Evolutionary conservation across 352 stramenopile species (phyloP).

Genomic region (Globisporangium ultimum): DNA sequence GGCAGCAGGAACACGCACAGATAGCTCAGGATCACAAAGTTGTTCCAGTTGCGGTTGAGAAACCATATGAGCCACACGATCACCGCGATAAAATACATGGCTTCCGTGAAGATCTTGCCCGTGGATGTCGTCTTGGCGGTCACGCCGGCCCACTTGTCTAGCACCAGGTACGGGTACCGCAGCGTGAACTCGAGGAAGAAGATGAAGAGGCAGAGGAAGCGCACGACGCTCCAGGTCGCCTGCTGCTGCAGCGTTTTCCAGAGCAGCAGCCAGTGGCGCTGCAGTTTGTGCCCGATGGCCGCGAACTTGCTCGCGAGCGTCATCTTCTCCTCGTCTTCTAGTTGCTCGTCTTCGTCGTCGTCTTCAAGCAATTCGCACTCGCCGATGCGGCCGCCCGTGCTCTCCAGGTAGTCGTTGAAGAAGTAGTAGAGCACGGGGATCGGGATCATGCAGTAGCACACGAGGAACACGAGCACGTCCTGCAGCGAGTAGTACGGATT

Average conservation of each 20-base stretch:
- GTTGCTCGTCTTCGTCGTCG: slow-evolving; percentile 18
- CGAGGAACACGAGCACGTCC: slow-evolving; percentile 27
- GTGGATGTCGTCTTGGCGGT: slow-evolving; percentile 26
- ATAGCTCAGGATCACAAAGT: slow-evolving; percentile 24
- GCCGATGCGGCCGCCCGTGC: slow-evolving; percentile 20
- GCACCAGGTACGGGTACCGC: slow-evolving; percentile 29
- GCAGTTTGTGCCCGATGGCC: slow-evolving; percentile 14
- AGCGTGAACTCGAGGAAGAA: slow-evolving; percentile 51
- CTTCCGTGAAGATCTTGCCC: slow-evolving; percentile 25
- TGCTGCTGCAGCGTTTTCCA: slow-evolving; percentile 28
- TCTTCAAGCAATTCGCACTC: slow-evolving; percentile 20
- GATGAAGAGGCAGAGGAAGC: slow-evolving; percentile 41
- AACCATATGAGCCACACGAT: slow-evolving; percentile 30
- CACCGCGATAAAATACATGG: slow-evolving; percentile 25
- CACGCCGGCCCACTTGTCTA: slow-evolving; percentile 38
- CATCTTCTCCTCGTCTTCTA: slow-evolving; percentile 18
- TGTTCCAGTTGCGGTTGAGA: slow-evolving; percentile 32
- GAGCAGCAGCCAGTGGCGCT: slow-evolving; percentile 33
- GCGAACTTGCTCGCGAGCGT: slow-evolving; percentile 17
- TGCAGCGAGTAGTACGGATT: slow-evolving; percentile 24
- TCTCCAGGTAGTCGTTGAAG: slow-evolving; percentile 39
- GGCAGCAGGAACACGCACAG: slow-evolving; percentile 24
- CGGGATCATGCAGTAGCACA: slow-evolving; percentile 40
- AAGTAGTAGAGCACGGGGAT: slow-evolving; percentile 27
- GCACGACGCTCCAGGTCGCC: slow-evolving; percentile 31